Percentiles rank a stretch among this genome's conserved stretches.
Evolutionary conservation across 2,329 filamentous ascomycete genomes (phyloP).

Genomic region (Microcyclospora pomicola): DNA sequence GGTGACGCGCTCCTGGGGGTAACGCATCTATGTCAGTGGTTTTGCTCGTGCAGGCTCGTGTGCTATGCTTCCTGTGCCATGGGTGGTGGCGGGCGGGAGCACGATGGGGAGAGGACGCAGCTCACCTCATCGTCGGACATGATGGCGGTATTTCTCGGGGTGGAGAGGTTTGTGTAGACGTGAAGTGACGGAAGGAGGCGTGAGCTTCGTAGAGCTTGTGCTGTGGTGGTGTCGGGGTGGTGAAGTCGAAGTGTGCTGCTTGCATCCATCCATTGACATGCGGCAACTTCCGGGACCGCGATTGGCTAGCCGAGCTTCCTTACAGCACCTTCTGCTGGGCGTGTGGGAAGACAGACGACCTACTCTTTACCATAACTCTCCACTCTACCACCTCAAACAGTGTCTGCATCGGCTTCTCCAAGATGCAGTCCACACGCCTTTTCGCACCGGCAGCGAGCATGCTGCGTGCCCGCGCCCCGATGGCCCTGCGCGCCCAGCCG

Average conservation of each 20-base stretch:
- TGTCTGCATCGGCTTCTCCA: conserved; percentile 4
- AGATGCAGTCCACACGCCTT: conserved; percentile 27
- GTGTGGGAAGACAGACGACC: background rate
- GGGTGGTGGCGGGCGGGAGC: background rate
- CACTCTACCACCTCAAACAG: too few species aligned
- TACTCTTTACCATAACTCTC: too few species aligned
- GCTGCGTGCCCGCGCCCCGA: conserved; percentile 24
- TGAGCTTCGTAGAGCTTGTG: conserved; percentile 7
- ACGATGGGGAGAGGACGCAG: background rate
- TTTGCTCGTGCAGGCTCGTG: too few species aligned
- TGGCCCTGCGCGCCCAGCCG: conserved; percentile 17
- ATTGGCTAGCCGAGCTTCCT: background rate
- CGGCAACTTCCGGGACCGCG: too few species aligned
- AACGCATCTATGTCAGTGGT: background rate
- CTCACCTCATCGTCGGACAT: conserved; percentile 74
- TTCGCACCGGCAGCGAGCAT: conserved; percentile 25
- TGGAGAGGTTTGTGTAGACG: conserved; percentile 4
- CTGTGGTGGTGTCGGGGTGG: background rate
- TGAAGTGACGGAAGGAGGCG: conserved; percentile 2
- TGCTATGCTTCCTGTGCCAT: background rate
- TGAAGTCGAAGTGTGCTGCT: too few species aligned
- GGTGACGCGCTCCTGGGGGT: conserved; percentile 55
- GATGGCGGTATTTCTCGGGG: conserved; percentile 37
- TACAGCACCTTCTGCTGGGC: background rate
- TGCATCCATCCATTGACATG: too few species aligned